These are phyloP conservation scores for Aureobasidium sp. DNA, from an alignment of 2,329 filamentous ascomycete genomes.

Conservation along the genomic window DNA sequence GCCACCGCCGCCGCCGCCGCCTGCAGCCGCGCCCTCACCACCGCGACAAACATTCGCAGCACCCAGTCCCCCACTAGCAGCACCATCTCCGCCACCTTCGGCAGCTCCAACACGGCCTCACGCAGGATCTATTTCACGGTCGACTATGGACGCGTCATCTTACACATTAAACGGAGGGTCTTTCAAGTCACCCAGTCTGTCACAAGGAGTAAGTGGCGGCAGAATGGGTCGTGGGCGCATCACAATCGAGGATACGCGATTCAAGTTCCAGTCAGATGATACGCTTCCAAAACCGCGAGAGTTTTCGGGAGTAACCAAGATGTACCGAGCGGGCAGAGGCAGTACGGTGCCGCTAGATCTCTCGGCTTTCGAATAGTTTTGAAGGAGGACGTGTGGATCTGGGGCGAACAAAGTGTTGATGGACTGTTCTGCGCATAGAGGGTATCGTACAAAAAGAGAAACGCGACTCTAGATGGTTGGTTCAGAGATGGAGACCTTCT, in stretches of 20 bases:
- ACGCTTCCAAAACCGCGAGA: conserved; percentile 78
- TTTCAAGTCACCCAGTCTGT: conserved; percentile 11
- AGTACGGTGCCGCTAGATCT: conserved; percentile 92
- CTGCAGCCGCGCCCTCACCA: conserved; percentile 27
- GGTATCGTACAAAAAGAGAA: conserved; percentile 4
- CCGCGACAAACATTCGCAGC: conserved; percentile 61
- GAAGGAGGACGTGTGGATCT: not conserved
- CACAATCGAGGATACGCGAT: conserved; percentile 69
- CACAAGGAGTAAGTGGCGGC: conserved; percentile 3
- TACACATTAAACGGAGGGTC: conserved; percentile 35
- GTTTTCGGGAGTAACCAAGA: conserved; percentile 66
- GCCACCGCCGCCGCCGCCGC: conserved; percentile 51
- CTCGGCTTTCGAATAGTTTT: conserved; percentile 44
- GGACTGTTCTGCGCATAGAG: not conserved
- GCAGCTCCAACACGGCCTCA: conserved; percentile 25
- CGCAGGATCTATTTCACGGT: conserved; percentile 15
- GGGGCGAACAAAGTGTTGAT: not conserved
- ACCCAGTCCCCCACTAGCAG: conserved; percentile 30
- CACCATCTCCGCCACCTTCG: conserved; percentile 28
- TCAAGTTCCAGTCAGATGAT: conserved; percentile 78
- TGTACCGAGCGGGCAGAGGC: conserved; percentile 83
- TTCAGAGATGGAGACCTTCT: conserved; percentile 56
- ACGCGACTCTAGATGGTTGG: not conserved
- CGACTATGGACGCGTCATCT: conserved; percentile 23
- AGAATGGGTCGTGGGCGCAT: conserved; percentile 24